Percentiles rank a stretch among this genome's conserved stretches.
Conservation (phyloP, 306 rosid species). For the Vicia villosa region DNA sequence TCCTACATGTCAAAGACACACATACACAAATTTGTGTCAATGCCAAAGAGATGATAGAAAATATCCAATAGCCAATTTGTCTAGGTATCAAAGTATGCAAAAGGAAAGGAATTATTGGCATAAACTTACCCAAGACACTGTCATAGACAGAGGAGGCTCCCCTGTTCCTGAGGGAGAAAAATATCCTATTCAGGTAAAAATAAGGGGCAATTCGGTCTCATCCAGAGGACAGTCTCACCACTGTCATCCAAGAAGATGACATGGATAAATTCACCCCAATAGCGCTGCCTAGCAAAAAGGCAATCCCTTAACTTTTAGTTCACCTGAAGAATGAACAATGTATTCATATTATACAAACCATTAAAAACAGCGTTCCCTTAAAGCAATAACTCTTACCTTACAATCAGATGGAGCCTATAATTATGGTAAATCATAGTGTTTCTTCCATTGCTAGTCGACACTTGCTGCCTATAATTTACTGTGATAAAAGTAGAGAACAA, state of each 20-base stretch:
- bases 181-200: constrained; percentile 90
- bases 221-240: constrained; percentile 68
- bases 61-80: no score
- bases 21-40: no score
- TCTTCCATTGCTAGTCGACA: not conserved
- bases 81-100: no score
- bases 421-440: constrained; percentile 20
- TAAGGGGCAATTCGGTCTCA: constrained; percentile 85
- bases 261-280: constrained; percentile 99
- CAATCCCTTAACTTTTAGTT: constrained; percentile 96
- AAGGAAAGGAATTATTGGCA: not conserved
- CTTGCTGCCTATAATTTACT: constrained; percentile 7
- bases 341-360: constrained; percentile 32
- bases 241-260: constrained; percentile 75
- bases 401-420: no score
- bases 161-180: constrained; percentile 96
- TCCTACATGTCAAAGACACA: no score
- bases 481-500: constrained; percentile 31
- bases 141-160: constrained; percentile 92
- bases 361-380: not conserved
- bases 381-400: no score
- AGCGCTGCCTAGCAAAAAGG: constrained; percentile 99
- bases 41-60: no score
- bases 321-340: constrained; percentile 58
- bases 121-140: constrained; percentile 76